Conservation (phyloP, 2,329 filamentous ascomycete species). For the Xylaria sp. region DNA sequence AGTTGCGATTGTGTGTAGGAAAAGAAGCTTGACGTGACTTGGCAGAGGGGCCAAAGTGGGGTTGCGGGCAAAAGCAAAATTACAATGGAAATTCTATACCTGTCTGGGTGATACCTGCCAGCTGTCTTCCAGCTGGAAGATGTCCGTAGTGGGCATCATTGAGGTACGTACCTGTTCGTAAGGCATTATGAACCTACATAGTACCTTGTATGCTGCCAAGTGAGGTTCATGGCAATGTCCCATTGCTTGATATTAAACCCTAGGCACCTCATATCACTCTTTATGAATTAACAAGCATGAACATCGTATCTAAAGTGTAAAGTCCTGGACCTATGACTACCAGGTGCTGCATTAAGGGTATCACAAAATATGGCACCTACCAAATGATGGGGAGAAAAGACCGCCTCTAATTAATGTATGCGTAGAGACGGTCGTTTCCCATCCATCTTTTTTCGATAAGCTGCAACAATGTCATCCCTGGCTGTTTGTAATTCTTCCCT, state of each 20-base stretch:
- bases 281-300: not conserved
- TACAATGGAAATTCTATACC: not conserved
- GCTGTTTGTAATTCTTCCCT: slow-evolving; percentile 78
- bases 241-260: not conserved
- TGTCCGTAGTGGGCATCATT: not conserved
- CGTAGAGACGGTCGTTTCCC: slow-evolving; percentile 49
- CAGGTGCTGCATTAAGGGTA: slow-evolving; percentile 28
- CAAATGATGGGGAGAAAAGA: not conserved
- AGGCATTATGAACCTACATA: not conserved
- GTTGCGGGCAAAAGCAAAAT: not conserved
- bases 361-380: slow-evolving; percentile 21
- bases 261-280: not conserved
- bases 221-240: not conserved
- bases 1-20: slow-evolving; percentile 13
- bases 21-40: slow-evolving; percentile 22
- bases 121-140: not conserved
- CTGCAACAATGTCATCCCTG: slow-evolving; percentile 75
- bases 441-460: slow-evolving; percentile 77
- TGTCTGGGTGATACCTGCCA: not conserved
- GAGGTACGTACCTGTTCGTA: too few relatives aligned
- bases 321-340: not conserved
- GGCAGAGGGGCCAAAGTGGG: slow-evolving; percentile 18
- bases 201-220: too few relatives aligned
- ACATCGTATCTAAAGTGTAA: not conserved
- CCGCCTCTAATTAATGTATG: slow-evolving; percentile 25